Evolutionary conservation across 2,329 filamentous ascomycete genomes (phyloP).

Genomic region (Neonectria sp.): DNA sequence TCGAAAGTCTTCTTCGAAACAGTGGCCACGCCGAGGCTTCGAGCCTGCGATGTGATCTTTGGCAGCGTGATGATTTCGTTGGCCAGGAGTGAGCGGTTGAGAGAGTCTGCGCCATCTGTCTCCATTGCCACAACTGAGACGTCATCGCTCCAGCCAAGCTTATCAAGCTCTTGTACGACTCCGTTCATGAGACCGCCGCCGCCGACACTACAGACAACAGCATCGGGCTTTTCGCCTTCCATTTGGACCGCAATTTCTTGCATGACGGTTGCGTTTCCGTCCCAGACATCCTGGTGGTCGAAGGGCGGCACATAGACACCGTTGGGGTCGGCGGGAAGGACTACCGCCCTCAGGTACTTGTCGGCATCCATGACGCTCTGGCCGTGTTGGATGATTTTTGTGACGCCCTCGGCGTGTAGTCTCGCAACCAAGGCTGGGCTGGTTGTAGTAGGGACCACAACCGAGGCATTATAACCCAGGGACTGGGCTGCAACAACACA

Average conservation of each 20-base stretch:
- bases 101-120: constrained; percentile 78
- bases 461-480: constrained; percentile 75
- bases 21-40: constrained; percentile 76
- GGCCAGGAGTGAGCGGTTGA: constrained; percentile 70
- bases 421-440: constrained; percentile 78
- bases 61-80: constrained; percentile 73
- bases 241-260: constrained; percentile 60
- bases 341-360: constrained; percentile 67
- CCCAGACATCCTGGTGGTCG: constrained; percentile 76
- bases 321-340: constrained; percentile 59
- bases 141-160: constrained; percentile 41
- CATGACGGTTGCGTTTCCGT: constrained; percentile 72
- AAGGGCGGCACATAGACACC: constrained; percentile 77
- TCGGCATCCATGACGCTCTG: constrained; percentile 80
- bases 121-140: constrained; percentile 77
- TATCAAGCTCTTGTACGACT: constrained; percentile 73
- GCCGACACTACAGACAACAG: constrained; percentile 81
- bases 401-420: constrained; percentile 73
- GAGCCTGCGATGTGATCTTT: constrained; percentile 80
- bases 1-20: constrained; percentile 68
- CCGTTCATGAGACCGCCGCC: constrained; percentile 88
- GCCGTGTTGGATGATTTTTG: constrained; percentile 75
- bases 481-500: constrained; percentile 79
- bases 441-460: constrained; percentile 79
- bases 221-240: constrained; percentile 76